phyloP scores from a whole-genome alignment of 495 filamentous ascomycete genomes.

The Opeltia flavorubescens region DNA sequence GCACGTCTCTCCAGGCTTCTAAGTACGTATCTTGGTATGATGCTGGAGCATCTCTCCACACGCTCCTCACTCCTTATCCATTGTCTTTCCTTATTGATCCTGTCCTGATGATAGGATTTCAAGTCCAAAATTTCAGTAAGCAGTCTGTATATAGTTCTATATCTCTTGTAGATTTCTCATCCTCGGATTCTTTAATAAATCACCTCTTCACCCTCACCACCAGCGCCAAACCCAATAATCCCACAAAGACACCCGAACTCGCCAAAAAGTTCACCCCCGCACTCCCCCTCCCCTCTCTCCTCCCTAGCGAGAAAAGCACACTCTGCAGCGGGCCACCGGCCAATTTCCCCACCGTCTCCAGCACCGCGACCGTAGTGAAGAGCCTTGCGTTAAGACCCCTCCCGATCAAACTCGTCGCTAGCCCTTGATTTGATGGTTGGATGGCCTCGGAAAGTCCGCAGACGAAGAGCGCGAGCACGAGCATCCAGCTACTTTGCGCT shows the following conservation, averaged over 20 bases:
- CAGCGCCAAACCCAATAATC: background rate
- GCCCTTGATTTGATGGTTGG: conserved; percentile 11
- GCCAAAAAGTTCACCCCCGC: conserved; percentile 8
- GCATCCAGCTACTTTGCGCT: conserved; percentile 7
- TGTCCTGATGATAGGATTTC: too few relatives aligned
- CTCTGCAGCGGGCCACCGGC: conserved; percentile 9
- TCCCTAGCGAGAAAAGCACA: conserved; percentile 10
- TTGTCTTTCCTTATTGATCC: too few relatives aligned
- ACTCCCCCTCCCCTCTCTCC: conserved; percentile 3
- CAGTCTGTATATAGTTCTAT: too few relatives aligned
- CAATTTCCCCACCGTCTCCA: conserved; percentile 12
- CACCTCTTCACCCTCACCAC: background rate
- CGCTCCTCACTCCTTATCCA: too few relatives aligned
- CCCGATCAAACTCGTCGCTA: conserved; percentile 9
- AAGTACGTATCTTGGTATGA: too few relatives aligned
- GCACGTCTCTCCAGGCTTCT: too few relatives aligned
- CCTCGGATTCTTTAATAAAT: background rate
- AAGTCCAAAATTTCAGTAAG: too few relatives aligned
- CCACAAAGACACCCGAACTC: conserved; percentile 1
- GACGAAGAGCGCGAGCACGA: conserved; percentile 8
- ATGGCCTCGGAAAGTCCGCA: conserved; percentile 9
- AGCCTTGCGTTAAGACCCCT: conserved; percentile 6
- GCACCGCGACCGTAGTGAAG: conserved; percentile 11
- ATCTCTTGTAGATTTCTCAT: background rate
- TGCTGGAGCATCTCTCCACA: too few relatives aligned